Evolutionary conservation across 2,329 filamentous ascomycete species (phyloP).

Genomic region (Colletotrichum sidae): DNA sequence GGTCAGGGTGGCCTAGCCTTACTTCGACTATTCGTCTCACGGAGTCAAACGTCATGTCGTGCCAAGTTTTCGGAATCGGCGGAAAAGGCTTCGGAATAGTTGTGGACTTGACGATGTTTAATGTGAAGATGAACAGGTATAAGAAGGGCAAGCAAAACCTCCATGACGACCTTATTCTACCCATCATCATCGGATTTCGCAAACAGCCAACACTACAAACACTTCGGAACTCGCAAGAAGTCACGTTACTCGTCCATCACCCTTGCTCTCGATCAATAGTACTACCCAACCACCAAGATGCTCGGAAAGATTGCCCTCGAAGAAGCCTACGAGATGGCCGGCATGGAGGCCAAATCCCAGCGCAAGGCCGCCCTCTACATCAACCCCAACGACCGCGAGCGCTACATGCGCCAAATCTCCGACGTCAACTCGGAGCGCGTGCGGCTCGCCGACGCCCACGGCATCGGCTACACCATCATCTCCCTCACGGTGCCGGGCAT

Average conservation of each 20-base stretch:
- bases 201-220: not conserved
- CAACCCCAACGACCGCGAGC: constrained; percentile 64
- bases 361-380: constrained; percentile 71
- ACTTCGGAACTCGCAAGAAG: not conserved
- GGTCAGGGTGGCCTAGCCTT: not conserved
- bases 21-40: not conserved
- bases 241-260: not conserved
- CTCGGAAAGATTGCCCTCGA: constrained; percentile 71
- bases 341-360: constrained; percentile 66
- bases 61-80: not conserved
- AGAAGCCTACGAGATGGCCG: constrained; percentile 71
- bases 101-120: not conserved
- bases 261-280: too few species aligned
- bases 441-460: constrained; percentile 57
- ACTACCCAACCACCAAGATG: constrained; percentile 50
- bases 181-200: not conserved
- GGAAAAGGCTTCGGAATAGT: not conserved
- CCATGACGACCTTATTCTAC: too few species aligned
- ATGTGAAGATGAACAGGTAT: constrained; percentile 1
- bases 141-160: not conserved
- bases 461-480: constrained; percentile 60
- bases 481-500: constrained; percentile 62
- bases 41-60: constrained; percentile 13
- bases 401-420: constrained; percentile 66
- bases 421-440: constrained; percentile 55